Conservation (phyloP, 495 filamentous ascomycete genomes). For the Neurospora sp. region DNA sequence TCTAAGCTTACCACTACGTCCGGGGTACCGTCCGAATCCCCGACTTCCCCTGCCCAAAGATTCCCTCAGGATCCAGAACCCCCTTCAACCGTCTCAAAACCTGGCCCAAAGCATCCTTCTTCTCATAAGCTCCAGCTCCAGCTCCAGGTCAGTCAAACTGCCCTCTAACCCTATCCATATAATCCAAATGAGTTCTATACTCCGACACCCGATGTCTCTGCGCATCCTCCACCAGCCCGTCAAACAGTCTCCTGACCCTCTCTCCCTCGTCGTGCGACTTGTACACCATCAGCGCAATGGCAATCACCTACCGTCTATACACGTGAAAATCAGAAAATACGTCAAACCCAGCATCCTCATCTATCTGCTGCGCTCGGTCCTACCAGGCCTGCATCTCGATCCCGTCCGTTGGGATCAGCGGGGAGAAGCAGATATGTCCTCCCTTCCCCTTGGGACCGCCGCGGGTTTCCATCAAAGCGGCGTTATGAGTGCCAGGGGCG, state of each 20-base stretch:
- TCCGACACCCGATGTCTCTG: constrained; percentile 19
- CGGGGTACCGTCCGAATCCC: constrained; percentile 10
- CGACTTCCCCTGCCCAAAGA: constrained; percentile 16
- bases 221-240: constrained; percentile 18
- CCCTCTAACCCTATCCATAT: constrained; percentile 16
- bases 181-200: constrained; percentile 24
- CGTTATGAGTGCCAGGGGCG: neutral
- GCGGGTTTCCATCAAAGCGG: constrained; percentile 2
- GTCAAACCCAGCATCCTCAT: constrained; percentile 1
- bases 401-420: neutral
- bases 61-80: constrained; percentile 15
- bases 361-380: constrained; percentile 1
- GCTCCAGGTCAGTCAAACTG: neutral
- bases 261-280: constrained; percentile 22
- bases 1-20: neutral
- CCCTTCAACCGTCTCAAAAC: constrained; percentile 19
- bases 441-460: neutral
- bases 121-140: constrained; percentile 16
- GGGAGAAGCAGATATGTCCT: constrained; percentile 2
- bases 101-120: constrained; percentile 19
- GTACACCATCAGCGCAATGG: constrained; percentile 25
- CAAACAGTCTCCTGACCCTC: constrained; percentile 14
- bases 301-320: constrained; percentile 2
- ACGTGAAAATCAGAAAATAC: constrained; percentile 5
- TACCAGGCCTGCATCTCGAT: neutral